Conservation (phyloP, 495 filamentous ascomycete genomes). For the Parathielavia appendiculata region DNA sequence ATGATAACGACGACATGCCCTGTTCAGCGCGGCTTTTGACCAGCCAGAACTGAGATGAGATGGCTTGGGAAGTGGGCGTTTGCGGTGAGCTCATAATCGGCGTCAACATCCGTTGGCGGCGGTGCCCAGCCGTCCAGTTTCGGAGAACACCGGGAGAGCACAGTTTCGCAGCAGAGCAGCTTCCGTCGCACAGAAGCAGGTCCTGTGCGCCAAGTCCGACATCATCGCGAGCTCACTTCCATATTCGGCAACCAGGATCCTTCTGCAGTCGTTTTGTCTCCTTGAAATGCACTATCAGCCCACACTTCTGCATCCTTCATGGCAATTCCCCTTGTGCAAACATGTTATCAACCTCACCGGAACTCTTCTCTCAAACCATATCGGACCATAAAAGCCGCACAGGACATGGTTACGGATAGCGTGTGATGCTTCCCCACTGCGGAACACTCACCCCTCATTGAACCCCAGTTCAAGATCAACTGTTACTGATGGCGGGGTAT, state of each 20-base stretch:
- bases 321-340: too few relatives aligned
- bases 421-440: not conserved
- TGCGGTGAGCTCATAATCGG: not conserved
- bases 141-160: not conserved
- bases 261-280: conserved; percentile 1
- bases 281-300: not conserved
- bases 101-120: conserved; percentile 1
- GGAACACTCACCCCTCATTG: not conserved
- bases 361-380: not conserved
- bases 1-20: conserved; percentile 6
- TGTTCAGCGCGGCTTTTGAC: not conserved
- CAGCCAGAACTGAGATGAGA: not conserved
- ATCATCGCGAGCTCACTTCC: not conserved
- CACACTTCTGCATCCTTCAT: conserved; percentile 9
- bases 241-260: conserved; percentile 5
- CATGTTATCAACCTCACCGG: not conserved
- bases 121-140: not conserved
- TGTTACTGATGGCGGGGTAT: not conserved
- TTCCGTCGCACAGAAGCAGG: conserved; percentile 3
- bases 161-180: not conserved
- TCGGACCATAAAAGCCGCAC: conserved; percentile 1
- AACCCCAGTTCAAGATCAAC: not conserved
- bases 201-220: conserved; percentile 6
- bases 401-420: not conserved
- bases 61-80: not conserved